Evolutionary conservation across 1,284 basidiomycete genomes (phyloP).

Genomic region (Trametes sp.): DNA sequence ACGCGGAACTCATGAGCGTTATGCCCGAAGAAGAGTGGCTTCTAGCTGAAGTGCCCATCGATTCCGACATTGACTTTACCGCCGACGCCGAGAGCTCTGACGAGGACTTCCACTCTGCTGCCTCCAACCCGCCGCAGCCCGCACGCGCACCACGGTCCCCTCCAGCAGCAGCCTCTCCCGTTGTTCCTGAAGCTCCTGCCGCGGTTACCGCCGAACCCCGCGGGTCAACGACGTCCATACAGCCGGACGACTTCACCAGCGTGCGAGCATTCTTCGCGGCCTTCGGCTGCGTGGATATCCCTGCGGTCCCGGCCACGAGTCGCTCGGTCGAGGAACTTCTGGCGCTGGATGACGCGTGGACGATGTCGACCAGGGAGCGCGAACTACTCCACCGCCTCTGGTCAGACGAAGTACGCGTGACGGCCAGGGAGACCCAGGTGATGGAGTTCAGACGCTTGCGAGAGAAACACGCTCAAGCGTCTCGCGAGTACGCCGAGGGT

Average conservation of each 20-base stretch:
- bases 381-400: conserved; percentile 32
- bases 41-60: background rate
- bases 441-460: conserved; percentile 48
- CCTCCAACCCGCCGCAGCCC: too few species aligned
- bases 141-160: too few species aligned
- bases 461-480: conserved; percentile 39
- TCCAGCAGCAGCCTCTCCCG: too few species aligned
- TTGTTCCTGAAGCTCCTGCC: too few species aligned
- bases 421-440: conserved; percentile 43
- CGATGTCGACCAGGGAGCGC: conserved; percentile 38
- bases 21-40: background rate
- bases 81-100: too few species aligned
- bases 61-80: too few species aligned
- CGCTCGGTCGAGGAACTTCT: conserved; percentile 31
- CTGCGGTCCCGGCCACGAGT: background rate
- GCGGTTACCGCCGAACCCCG: background rate
- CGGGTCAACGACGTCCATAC: background rate
- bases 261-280: conserved; percentile 33
- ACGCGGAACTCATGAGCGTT: background rate
- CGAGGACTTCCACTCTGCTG: too few species aligned
- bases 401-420: conserved; percentile 34
- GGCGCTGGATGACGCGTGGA: conserved; percentile 33
- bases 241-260: conserved; percentile 39
- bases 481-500: conserved; percentile 44
- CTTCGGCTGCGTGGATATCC: conserved; percentile 29